These are phyloP conservation scores for Acacia acuminata DNA, from an alignment of 306 rosid genomes.

Conservation along the genomic window DNA sequence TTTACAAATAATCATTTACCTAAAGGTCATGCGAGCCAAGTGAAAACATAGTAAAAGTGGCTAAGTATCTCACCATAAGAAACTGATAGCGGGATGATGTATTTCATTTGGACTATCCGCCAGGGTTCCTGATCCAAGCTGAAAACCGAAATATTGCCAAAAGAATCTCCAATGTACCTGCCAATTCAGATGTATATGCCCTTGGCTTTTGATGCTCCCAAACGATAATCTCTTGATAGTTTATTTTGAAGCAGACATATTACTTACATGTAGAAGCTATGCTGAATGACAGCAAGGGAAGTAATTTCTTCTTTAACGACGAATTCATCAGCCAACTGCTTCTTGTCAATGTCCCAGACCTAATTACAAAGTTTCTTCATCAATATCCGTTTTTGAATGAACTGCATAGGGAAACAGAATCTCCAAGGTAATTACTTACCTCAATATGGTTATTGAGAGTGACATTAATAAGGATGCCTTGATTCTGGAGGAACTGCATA, in stretches of 20 bases:
- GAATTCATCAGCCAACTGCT: conserved; percentile 50
- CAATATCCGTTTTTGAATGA: conserved; percentile 22
- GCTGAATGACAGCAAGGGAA: conserved; percentile 58
- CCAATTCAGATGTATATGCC: conserved; percentile 28
- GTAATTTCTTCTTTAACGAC: conserved; percentile 61
- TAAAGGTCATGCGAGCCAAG: conserved; percentile 1
- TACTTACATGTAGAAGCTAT: conserved; percentile 68
- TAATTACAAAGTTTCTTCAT: conserved; percentile 33
- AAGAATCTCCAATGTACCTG: conserved; percentile 78
- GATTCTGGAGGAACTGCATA: conserved; percentile 72
- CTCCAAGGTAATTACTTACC: conserved; percentile 46
- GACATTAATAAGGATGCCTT: conserved; percentile 67
- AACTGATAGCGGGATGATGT: conserved; percentile 67
- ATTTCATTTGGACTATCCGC: conserved; percentile 57
- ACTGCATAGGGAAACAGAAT: conserved; percentile 9
- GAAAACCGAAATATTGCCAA: conserved; percentile 71
- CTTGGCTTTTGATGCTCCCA: conserved; percentile 7
- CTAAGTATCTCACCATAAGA: conserved; percentile 62
- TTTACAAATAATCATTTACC: background rate
- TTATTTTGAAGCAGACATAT: conserved; percentile 6
- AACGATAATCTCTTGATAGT: conserved; percentile 3
- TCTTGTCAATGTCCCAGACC: conserved; percentile 89
- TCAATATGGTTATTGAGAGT: conserved; percentile 68
- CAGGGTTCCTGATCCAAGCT: conserved; percentile 63
- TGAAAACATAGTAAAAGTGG: conserved; percentile 1